Percentiles rank a stretch among this genome's conserved stretches.
Conservation (phyloP, 2,329 filamentous ascomycete species). For the Ceratocystis albifundus region DNA sequence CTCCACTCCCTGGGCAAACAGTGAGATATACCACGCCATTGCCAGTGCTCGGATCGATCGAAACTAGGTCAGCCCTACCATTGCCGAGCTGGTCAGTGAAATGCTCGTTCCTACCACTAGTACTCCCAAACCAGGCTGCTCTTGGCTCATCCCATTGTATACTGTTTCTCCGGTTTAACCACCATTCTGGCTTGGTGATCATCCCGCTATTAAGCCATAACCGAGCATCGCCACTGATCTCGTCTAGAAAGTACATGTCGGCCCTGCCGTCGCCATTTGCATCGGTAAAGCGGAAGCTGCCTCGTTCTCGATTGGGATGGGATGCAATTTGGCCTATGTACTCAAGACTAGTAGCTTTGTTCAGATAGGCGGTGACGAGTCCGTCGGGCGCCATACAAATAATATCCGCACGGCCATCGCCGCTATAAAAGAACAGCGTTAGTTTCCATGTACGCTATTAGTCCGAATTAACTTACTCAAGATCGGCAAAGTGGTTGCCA, state of each 20-base stretch:
- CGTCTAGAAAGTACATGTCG: slow-evolving; percentile 31
- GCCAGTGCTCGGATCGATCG: slow-evolving; percentile 22
- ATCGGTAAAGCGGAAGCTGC: slow-evolving; percentile 32
- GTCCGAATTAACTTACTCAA: slow-evolving; percentile 23
- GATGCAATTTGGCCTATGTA: slow-evolving; percentile 29
- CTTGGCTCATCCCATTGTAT: slow-evolving; percentile 4
- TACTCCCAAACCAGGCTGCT: slow-evolving; percentile 21
- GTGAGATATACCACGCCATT: slow-evolving; percentile 11
- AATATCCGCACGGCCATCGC: slow-evolving; percentile 29
- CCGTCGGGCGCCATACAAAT: slow-evolving; percentile 30
- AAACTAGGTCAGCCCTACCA: slow-evolving; percentile 26
- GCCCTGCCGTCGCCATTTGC: slow-evolving; percentile 32
- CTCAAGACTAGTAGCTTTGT: slow-evolving; percentile 22
- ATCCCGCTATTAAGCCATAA: slow-evolving; percentile 30
- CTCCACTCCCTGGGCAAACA: slow-evolving; percentile 8
- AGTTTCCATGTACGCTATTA: background rate
- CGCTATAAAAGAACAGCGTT: slow-evolving; percentile 21
- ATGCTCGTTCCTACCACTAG: slow-evolving; percentile 24
- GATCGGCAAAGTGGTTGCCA: slow-evolving; percentile 29
- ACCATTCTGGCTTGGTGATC: background rate
- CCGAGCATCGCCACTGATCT: slow-evolving; percentile 29
- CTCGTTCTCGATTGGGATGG: slow-evolving; percentile 29
- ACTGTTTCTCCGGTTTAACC: background rate
- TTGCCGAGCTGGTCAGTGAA: slow-evolving; percentile 28
- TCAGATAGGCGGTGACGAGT: slow-evolving; percentile 26